These are phyloP conservation scores for Moesziomyces parantarcticus DNA, from an alignment of 1,284 basidiomycete species.

Conservation along the genomic window DNA sequence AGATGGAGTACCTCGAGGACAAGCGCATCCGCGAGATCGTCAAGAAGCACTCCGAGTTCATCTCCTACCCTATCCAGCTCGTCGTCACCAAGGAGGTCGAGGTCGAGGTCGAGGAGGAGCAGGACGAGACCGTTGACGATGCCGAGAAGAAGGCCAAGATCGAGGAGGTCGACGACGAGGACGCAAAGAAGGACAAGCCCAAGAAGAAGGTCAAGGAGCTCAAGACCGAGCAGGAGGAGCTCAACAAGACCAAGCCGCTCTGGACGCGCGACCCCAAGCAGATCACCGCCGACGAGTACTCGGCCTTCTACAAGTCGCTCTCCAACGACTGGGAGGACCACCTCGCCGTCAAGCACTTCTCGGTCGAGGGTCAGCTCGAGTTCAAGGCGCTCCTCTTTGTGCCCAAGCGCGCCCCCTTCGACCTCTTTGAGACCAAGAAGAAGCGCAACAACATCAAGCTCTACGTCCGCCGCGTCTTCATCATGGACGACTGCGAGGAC, in stretches of 20 bases:
- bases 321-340: constrained; percentile 99
- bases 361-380: constrained; percentile 97
- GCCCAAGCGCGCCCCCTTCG: constrained; percentile 89
- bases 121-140: constrained; percentile 73
- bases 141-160: constrained; percentile 79
- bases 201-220: constrained; percentile 88
- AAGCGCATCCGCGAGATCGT: constrained; percentile 99
- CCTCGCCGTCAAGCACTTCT: constrained; percentile 99
- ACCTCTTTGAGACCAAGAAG: constrained; percentile 99
- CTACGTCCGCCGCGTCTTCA: constrained; percentile 99
- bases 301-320: constrained; percentile 98
- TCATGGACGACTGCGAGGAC: constrained; percentile 99
- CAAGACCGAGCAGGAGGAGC: constrained; percentile 85
- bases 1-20: constrained; percentile 98
- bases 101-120: constrained; percentile 83
- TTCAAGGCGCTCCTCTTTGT: constrained; percentile 96
- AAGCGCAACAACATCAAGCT: constrained; percentile 99
- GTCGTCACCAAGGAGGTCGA: constrained; percentile 99
- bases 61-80: constrained; percentile 99
- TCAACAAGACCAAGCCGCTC: constrained; percentile 99
- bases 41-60: constrained; percentile 99
- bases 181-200: constrained; percentile 76
- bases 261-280: constrained; percentile 96
- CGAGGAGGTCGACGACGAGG: constrained; percentile 83
- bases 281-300: constrained; percentile 95